phyloP scores from a whole-genome alignment of 441 rosid genomes.

The Gossypium davidsonii region DNA sequence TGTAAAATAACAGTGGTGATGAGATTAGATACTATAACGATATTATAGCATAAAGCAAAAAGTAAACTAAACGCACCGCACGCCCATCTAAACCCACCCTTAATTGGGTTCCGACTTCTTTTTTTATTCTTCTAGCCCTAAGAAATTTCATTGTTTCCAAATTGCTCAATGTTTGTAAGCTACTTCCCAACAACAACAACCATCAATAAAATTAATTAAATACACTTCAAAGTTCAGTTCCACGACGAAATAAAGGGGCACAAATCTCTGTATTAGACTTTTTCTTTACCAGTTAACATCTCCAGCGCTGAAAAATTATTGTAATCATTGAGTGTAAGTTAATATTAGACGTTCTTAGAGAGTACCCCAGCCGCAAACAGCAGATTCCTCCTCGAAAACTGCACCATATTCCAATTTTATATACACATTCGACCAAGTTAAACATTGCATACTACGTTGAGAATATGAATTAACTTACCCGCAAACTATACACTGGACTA shows the following conservation, averaged over 20 bases:
- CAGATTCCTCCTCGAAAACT: constrained; percentile 85
- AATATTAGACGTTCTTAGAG: constrained; percentile 27
- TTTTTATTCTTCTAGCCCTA: too few relatives aligned
- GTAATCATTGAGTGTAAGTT: not conserved
- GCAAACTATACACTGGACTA: constrained; percentile 69
- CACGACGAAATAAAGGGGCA: not conserved
- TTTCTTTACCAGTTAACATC: not conserved
- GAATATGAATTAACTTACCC: constrained; percentile 33
- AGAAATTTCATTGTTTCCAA: too few relatives aligned
- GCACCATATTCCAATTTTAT: constrained; percentile 4
- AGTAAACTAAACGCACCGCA: too few relatives aligned
- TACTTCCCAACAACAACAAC: too few relatives aligned
- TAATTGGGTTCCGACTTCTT: too few relatives aligned
- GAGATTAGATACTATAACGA: too few relatives aligned
- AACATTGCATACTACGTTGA: not conserved
- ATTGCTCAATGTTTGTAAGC: too few relatives aligned
- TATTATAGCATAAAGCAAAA: too few relatives aligned
- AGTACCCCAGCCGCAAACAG: constrained; percentile 80
- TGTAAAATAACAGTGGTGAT: too few relatives aligned
- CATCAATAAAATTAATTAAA: not conserved
- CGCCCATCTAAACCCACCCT: too few relatives aligned
- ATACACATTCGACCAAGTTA: not conserved
- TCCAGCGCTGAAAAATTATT: not conserved
- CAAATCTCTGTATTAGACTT: not conserved
- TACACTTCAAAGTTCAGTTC: not conserved